Evolutionary conservation across 768 basidiomycete genomes (phyloP).

Genomic region (Boletales sp.): DNA sequence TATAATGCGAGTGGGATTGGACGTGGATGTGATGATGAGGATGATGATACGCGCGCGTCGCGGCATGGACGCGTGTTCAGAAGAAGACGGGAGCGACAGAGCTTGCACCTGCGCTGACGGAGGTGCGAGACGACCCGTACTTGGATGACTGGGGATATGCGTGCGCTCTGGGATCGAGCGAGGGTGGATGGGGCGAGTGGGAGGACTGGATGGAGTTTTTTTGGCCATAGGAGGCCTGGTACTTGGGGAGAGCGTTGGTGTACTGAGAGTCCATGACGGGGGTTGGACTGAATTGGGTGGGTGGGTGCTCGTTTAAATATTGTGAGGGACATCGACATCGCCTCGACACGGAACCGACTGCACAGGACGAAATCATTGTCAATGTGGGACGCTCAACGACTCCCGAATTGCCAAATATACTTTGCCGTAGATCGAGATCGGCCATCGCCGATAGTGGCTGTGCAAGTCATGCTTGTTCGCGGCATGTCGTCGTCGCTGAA

Average conservation of each 20-base stretch:
- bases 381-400: too few species aligned
- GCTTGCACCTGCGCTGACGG: constrained; percentile 49
- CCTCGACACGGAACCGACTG: constrained; percentile 23
- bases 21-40: neutral
- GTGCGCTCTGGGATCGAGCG: constrained; percentile 17
- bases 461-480: neutral
- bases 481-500: neutral
- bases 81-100: constrained; percentile 58
- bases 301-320: constrained; percentile 32
- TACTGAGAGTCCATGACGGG: constrained; percentile 26
- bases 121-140: constrained; percentile 26
- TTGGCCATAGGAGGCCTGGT: constrained; percentile 14
- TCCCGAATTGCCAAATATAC: neutral
- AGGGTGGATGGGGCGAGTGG: constrained; percentile 17
- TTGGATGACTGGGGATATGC: constrained; percentile 26
- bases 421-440: constrained; percentile 8
- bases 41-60: neutral
- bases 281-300: neutral
- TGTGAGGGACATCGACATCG: neutral
- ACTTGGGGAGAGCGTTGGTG: constrained; percentile 14
- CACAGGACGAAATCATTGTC: constrained; percentile 18
- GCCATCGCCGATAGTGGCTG: constrained; percentile 7
- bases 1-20: too few species aligned
- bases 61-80: constrained; percentile 33
- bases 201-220: constrained; percentile 19